A percentile compares a stretch with the other conserved stretches of the same genome.
Conservation (phyloP, 192 early-diverging fungal genomes). For the Obelidium mucronatum region DNA sequence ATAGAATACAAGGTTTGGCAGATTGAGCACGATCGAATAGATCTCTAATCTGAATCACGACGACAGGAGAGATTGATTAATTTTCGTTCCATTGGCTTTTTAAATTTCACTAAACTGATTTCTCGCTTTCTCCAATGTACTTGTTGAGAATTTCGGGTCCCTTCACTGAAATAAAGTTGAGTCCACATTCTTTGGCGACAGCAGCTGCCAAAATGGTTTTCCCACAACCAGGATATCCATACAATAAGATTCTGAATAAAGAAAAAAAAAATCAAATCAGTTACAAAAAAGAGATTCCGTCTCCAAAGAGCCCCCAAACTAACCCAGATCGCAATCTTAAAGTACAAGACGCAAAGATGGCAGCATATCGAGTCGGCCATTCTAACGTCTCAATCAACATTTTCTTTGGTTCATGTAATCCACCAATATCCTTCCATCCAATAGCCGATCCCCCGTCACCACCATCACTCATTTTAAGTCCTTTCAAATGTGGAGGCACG, state of each 20-base stretch:
- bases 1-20: slow-evolving; percentile 93
- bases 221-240: slow-evolving; percentile 98
- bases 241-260: slow-evolving; percentile 77
- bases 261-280: slow-evolving; percentile 7
- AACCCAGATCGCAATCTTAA: slow-evolving; percentile 90
- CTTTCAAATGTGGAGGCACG: slow-evolving; percentile 80
- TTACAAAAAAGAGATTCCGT: neutral
- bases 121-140: slow-evolving; percentile 98
- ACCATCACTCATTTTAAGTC: slow-evolving; percentile 75
- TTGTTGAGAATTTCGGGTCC: slow-evolving; percentile 98
- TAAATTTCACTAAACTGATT: no score
- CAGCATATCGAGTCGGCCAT: slow-evolving; percentile 93
- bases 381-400: slow-evolving; percentile 91
- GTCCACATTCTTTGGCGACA: slow-evolving; percentile 93
- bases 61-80: neutral
- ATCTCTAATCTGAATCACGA: slow-evolving; percentile 70
- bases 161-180: slow-evolving; percentile 97
- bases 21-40: slow-evolving; percentile 93
- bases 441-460: slow-evolving; percentile 69
- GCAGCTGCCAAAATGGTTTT: slow-evolving; percentile 96
- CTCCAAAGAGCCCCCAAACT: no score
- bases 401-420: slow-evolving; percentile 80
- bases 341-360: slow-evolving; percentile 87
- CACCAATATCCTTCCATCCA: slow-evolving; percentile 90
- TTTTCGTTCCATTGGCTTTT: neutral